Evolutionary conservation across 169 alveolate genomes (phyloP), one percentile per base, ranked within the genome.

Genomic region (Cryptosporidium ryanae): DNA sequence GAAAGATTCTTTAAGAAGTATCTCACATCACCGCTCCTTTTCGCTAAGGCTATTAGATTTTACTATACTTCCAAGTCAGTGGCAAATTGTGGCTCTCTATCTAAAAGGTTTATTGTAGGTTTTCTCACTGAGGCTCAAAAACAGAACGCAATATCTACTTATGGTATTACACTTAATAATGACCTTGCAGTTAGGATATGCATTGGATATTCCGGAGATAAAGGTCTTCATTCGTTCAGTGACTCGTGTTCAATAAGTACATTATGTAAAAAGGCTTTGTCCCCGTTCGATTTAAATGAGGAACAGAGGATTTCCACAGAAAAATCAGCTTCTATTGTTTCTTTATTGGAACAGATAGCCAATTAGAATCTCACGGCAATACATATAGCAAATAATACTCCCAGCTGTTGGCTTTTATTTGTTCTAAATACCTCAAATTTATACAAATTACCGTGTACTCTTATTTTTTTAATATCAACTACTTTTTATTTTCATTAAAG

Each of bases 1-100:
- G 87, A 76, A 49, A 76, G 87, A 38, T 76, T 32, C n/a, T 21
- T 76, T 27, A 76, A 76, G 44, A 76, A 76, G 31, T 61, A 61
- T 27, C 15, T 76, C 1, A 59, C 71, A 31, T n/a, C 87, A 18
- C 87, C 87, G 15, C 65, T 59, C 23, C 49, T 59, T 18, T 61
- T 76, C 29, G 70, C 49, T 21, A 76, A 76, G 18, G 87, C 87
- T 2, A 61, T 61, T 31, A 59, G 87, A 61, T 57, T 59, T 43
- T 76, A 76, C 29, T 76, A 59, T 29, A 21, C 38, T 25, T 76
- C 87, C 31, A 76, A 76, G 49, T 13, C 44, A 10, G 59, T 76
- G 87, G 21, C 59, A 31, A 76, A 76, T 6, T 55, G 48, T 76
- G 87, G 87, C n/a, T 76, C 71, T 18, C 25, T 59, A 13, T 32